phyloP scores from a whole-genome alignment of 345 rosid genomes.

The Eucalyptus sp. region DNA sequence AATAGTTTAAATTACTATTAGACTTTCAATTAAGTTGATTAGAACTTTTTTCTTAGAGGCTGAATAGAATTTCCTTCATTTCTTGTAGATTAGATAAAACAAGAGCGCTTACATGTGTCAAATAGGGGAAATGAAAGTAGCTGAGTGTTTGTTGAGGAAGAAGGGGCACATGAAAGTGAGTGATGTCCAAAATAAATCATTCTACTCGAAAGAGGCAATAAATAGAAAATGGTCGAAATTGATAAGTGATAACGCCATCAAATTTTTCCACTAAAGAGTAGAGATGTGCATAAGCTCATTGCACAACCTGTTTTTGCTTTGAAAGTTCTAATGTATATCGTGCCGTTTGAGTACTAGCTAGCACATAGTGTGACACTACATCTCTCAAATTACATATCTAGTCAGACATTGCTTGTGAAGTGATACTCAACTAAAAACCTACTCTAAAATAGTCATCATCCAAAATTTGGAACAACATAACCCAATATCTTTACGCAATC shows the following conservation, averaged over 20 bases:
- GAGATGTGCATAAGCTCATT: neutral
- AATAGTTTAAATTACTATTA: neutral
- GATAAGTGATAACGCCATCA: neutral
- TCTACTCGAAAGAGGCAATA: neutral
- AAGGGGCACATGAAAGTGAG: neutral
- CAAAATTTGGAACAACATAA: neutral
- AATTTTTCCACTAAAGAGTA: neutral
- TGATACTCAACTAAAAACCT: neutral
- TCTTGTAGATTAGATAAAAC: neutral
- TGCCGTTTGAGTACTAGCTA: neutral
- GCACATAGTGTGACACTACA: neutral
- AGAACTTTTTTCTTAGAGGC: neutral
- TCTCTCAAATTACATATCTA: neutral
- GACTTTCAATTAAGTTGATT: neutral
- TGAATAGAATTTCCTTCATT: neutral
- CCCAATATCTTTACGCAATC: neutral
- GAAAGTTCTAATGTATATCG: neutral
- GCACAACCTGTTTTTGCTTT: neutral
- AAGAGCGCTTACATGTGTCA: neutral
- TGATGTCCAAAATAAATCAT: neutral
- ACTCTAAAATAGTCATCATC: neutral
- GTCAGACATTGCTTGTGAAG: neutral
- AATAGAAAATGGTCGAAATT: neutral
- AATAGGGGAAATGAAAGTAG: neutral
- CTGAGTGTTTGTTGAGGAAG: neutral